Evolutionary conservation across 1,139 yeast genomes (phyloP), one percentile per base, ranked within the genome.

Genomic region (Chernovozyma aurita): DNA sequence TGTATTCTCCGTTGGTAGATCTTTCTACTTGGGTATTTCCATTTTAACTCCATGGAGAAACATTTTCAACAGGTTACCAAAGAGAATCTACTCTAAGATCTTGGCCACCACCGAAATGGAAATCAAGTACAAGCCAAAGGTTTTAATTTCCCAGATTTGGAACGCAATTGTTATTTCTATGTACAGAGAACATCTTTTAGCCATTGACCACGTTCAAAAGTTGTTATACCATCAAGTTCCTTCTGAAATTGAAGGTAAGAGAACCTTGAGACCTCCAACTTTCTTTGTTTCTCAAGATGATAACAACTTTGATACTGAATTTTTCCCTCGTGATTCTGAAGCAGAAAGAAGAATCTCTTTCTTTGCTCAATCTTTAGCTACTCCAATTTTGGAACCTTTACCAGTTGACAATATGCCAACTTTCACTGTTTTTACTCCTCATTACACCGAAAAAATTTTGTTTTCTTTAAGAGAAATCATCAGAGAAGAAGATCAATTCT

Each of bases 371-470:
- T 90, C 97, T 18, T 74, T 92, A 65, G 95, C 98, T 36, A 92
- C 97, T 42, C 98, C 98, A 49, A 90, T 92, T 53, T 95, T 95
- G 46, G 97, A 92, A 67, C 97, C 98, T 42, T 75, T 92, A 55
- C 98, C 98, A 28, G 97, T 92, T 50, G 98, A 92, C 66, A 92
- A 92, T 72, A 92, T 92, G 98, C 98, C 98, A 44, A 92, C 97
- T 11, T 92, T 92, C 62, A 88, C 97, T 36, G 98, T 92, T 37
- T 76, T 92, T 69, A 90, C 95, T 53, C 98, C 98, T 60, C 98
- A 92, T 63, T 92, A 92, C 70, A 80, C 96, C 45, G 98, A 92
- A 74, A 92, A 94, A 82, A 90, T 92, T 53, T 75, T 92, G 58
- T 72, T 92, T 44, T 88, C 97, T 28, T 76, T 92, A 61, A 86